Conservation (phyloP, 2,329 filamentous ascomycete genomes). For the Verticillium zaregamsianum region DNA sequence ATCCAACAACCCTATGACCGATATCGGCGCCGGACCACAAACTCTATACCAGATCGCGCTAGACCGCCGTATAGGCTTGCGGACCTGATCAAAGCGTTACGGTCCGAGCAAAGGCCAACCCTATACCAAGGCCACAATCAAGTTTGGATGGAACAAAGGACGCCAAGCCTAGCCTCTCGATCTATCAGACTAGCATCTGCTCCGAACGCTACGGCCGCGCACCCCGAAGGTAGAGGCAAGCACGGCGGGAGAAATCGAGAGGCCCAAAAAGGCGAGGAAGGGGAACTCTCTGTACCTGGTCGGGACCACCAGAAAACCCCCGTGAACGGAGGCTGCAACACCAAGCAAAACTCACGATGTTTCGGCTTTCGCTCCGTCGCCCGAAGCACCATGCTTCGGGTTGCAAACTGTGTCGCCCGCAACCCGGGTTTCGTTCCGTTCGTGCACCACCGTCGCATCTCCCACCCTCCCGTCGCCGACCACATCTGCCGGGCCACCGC, state of each 20-base stretch:
- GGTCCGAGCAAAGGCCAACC: neutral
- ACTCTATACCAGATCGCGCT: neutral
- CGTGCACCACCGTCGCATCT: neutral
- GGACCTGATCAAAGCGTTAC: too few relatives aligned
- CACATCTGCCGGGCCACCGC: neutral
- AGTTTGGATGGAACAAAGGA: neutral
- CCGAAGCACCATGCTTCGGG: neutral
- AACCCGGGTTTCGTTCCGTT: neutral
- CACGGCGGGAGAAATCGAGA: neutral
- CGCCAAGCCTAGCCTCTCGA: neutral
- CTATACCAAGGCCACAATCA: neutral
- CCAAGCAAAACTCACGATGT: neutral
- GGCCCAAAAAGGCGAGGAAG: neutral
- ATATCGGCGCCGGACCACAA: neutral
- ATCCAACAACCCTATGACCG: neutral
- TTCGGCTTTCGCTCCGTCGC: neutral
- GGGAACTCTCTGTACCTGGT: neutral
- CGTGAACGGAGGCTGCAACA: neutral
- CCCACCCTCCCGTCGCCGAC: neutral
- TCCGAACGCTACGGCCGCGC: neutral
- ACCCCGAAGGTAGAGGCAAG: neutral
- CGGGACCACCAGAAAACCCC: neutral
- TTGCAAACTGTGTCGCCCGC: neutral
- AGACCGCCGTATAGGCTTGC: neutral
- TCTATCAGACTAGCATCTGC: neutral